These are phyloP conservation scores for Desmodesmus armatus DNA, from an alignment of 139 green algal species.

Conservation along the genomic window DNA sequence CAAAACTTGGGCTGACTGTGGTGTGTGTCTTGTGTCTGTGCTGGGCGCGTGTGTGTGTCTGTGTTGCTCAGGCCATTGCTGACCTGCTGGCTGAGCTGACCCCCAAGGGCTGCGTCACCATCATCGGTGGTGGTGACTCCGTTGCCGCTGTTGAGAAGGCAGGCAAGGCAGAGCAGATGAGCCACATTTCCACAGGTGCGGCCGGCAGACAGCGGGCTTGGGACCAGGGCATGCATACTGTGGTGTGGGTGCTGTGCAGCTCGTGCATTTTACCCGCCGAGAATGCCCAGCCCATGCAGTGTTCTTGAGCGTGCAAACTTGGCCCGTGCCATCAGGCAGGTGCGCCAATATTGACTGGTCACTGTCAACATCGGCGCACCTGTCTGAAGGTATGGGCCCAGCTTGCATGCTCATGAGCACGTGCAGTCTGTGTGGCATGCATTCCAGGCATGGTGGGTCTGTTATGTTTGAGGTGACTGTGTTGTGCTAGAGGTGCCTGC, in stretches of 20 bases:
- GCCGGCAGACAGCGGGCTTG: too few species aligned
- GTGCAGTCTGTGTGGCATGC: not conserved
- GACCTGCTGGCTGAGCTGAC: constrained; percentile 90
- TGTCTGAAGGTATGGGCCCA: not conserved
- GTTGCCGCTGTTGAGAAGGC: constrained; percentile 99
- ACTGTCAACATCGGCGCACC: not conserved
- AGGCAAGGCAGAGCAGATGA: constrained; percentile 89
- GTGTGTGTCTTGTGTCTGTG: too few species aligned
- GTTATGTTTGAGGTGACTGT: not conserved
- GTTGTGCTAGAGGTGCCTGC: not conserved
- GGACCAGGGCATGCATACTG: too few species aligned
- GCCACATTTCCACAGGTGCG: constrained; percentile 93
- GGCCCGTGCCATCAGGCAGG: too few species aligned
- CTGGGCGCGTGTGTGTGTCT: too few species aligned
- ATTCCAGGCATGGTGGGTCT: too few species aligned
- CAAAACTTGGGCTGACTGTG: too few species aligned
- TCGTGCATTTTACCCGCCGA: too few species aligned
- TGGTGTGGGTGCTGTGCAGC: too few species aligned
- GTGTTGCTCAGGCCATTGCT: constrained; percentile 76
- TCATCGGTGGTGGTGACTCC: constrained; percentile 99
- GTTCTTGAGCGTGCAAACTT: too few species aligned
- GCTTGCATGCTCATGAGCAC: not conserved
- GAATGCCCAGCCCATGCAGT: too few species aligned
- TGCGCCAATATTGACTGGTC: not conserved
- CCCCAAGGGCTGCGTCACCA: constrained; percentile 87